Conservation (phyloP, 208 protist genomes). For the Trypanosoma vivax region DNA sequence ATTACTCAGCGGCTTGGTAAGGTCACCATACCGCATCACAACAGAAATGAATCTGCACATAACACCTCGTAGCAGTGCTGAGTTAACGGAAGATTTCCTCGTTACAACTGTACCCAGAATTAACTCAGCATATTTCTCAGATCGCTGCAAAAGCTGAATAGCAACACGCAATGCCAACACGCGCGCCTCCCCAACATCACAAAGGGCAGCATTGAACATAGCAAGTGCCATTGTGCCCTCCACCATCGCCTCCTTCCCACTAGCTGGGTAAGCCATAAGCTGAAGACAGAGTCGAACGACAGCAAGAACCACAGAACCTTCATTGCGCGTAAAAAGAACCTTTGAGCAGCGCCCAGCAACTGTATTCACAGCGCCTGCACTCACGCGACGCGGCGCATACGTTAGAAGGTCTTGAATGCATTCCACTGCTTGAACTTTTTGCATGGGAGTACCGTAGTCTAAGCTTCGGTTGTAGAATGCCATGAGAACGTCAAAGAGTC, state of each 20-base stretch:
- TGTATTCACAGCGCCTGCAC: conserved; percentile 63
- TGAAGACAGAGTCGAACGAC: conserved; percentile 80
- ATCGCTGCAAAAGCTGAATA: conserved; percentile 66
- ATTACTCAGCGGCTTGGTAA: conserved; percentile 67
- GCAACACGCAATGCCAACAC: conserved; percentile 71
- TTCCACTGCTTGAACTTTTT: conserved; percentile 86
- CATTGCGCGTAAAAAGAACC: conserved; percentile 87
- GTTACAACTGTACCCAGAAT: conserved; percentile 84
- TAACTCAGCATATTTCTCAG: conserved; percentile 78
- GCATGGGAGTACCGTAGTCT: conserved; percentile 79
- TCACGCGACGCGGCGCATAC: conserved; percentile 66
- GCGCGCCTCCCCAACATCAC: conserved; percentile 75
- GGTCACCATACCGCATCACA: conserved; percentile 75
- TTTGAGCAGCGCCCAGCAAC: conserved; percentile 87
- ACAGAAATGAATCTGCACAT: conserved; percentile 88
- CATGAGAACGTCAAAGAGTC: conserved; percentile 81
- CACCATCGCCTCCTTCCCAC: conserved; percentile 88
- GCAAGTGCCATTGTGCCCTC: conserved; percentile 83
- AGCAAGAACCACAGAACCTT: conserved; percentile 73
- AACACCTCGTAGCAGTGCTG: conserved; percentile 70
- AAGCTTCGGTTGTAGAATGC: conserved; percentile 82
- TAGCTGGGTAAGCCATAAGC: conserved; percentile 74
- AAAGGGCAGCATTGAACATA: conserved; percentile 86
- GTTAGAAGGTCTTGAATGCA: conserved; percentile 83
- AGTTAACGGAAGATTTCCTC: conserved; percentile 76